Evolutionary conservation across 768 basidiomycete species (phyloP), one percentile per base, ranked within the genome.

Genomic region (Tulasnella sp.): DNA sequence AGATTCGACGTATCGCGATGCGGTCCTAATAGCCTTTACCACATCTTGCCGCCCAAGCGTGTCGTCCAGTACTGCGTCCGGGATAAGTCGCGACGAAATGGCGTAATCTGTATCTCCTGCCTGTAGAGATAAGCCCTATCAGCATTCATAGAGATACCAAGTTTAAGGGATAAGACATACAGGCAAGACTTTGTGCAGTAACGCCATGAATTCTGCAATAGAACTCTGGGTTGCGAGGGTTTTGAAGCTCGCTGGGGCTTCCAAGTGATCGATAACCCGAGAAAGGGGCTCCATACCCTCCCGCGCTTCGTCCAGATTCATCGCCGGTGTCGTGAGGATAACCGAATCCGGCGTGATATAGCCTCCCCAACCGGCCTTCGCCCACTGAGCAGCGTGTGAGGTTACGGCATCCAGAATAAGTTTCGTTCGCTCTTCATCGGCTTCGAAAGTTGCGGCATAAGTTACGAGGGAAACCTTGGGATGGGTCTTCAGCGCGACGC

Each of bases 351-450:
- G 41, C 6, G 41, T 45, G 14, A 48, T 29, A 21, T 32, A 45
- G 27, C 55, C 55, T 5, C 55, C 55, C 55, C 55, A 57, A 32
- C 55, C 55, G 9, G 12, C 41, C 29, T 43, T 48, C 4, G 41
- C 55, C 27, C 40, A 31, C 3, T 57, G 25, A 14, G 46, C 6
- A 6, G 55, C 45, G 19, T 45, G 17, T 15, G 17, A 32, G 17
- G 55, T 21, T 14, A 45, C 7, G 23, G 23, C 23, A 7, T 27
- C 23, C 8, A 57, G 17, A 2, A 57, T 32, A 11, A 21, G n/a
- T 21, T 19, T 29, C 2, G 42, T 17, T 14, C 19, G 27, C 14
- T 40, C 27, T n/a, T 29, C 41, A 48, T 27, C 31, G 27, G 55
- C 21, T 17, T 2, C 17, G 23, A 57, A 49, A 6, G 23, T 19